These are phyloP conservation scores for Ophiostoma triangulosporum DNA, from an alignment of 2,329 filamentous ascomycete genomes.

Conservation along the genomic window DNA sequence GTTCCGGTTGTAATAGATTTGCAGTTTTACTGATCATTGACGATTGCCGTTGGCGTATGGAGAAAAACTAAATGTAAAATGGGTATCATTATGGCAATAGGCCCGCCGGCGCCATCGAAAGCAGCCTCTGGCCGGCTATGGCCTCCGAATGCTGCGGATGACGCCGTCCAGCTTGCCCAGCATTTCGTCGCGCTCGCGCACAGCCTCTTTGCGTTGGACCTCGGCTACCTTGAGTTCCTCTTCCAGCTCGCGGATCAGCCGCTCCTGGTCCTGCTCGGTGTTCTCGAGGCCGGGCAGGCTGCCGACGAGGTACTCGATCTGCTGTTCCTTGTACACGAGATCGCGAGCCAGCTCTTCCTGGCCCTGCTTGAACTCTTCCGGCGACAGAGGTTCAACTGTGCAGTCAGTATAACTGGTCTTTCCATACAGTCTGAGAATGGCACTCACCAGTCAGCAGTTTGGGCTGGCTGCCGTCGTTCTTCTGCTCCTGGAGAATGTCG, in stretches of 20 bases:
- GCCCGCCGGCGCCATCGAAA: neutral
- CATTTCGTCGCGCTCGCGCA: slow-evolving; percentile 50
- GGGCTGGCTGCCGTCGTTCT: slow-evolving; percentile 19
- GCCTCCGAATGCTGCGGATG: slow-evolving; percentile 45
- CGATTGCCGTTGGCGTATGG: neutral
- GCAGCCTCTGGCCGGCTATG: neutral
- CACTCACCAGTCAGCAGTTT: slow-evolving; percentile 10
- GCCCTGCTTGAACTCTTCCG: slow-evolving; percentile 51
- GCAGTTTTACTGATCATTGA: neutral
- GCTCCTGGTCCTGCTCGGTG: slow-evolving; percentile 63
- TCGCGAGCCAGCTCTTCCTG: slow-evolving; percentile 63
- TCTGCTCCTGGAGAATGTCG: slow-evolving; percentile 46
- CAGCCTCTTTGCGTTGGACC: slow-evolving; percentile 45
- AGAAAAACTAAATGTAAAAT: neutral
- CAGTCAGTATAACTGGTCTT: neutral
- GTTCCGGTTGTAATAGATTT: neutral
- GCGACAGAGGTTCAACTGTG: slow-evolving; percentile 45
- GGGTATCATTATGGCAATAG: neutral
- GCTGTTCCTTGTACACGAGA: slow-evolving; percentile 66
- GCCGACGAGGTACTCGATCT: slow-evolving; percentile 66
- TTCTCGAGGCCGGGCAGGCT: slow-evolving; percentile 64
- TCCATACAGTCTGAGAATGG: neutral
- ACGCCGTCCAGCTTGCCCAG: slow-evolving; percentile 46
- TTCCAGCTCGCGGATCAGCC: slow-evolving; percentile 50
- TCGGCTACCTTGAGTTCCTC: slow-evolving; percentile 52